Evolutionary conservation across 371 early-diverging fungal genomes (phyloP).

Genomic region (Vairimorpha necatrix): DNA sequence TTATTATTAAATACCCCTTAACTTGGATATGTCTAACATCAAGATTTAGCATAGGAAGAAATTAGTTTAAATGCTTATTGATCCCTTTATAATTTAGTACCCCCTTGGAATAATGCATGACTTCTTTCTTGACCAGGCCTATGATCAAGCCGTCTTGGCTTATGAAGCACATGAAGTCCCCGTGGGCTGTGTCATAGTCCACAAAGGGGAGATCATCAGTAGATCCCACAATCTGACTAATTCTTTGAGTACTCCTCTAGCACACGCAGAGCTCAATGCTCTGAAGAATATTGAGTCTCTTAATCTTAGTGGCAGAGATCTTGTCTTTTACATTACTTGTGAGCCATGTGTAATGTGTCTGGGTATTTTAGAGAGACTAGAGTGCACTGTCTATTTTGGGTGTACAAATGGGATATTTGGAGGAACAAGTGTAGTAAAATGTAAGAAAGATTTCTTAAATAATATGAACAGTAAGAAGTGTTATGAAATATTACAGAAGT

Average conservation of each 20-base stretch:
- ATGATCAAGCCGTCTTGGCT: conserved; percentile 72
- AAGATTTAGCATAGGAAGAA: too few species aligned
- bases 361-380: conserved; percentile 68
- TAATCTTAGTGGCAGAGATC: neutral
- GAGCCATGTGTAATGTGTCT: conserved; percentile 98
- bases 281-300: neutral
- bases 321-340: conserved; percentile 82
- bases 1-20: too few species aligned
- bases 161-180: conserved; percentile 81
- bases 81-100: too few species aligned
- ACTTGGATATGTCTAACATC: too few species aligned
- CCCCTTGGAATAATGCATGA: neutral
- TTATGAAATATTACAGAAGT: conserved; percentile 44
- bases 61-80: too few species aligned
- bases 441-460: neutral
- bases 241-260: conserved; percentile 49
- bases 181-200: conserved; percentile 93
- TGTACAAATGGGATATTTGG: conserved; percentile 64
- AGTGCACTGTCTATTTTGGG: conserved; percentile 49
- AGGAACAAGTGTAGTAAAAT: conserved; percentile 37
- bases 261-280: conserved; percentile 61
- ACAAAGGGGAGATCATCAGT: conserved; percentile 72
- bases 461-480: conserved; percentile 21
- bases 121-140: conserved; percentile 57
- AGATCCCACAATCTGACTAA: conserved; percentile 79